These are phyloP conservation scores for Elaeis guineensis DNA, from an alignment of 176 grass and related monocot genomes.

Conservation along the genomic window DNA sequence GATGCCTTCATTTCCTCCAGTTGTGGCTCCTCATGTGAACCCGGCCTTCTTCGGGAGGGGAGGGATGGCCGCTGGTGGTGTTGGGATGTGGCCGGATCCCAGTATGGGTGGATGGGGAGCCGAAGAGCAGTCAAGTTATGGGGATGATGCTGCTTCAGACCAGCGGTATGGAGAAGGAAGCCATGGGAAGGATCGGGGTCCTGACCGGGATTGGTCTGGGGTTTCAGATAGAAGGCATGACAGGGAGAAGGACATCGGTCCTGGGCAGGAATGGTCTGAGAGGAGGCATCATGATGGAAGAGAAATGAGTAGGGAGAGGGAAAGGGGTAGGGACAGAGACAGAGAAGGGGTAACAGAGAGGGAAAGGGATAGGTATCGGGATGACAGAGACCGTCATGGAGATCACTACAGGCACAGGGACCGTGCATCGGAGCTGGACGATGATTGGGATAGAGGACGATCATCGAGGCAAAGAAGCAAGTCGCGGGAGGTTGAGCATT, in stretches of 20 bases:
- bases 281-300: no score
- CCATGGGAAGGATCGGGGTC: constrained; percentile 15
- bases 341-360: background rate
- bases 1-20: constrained; percentile 14
- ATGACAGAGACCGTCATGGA: constrained; percentile 19
- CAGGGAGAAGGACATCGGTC: background rate
- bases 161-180: constrained; percentile 63
- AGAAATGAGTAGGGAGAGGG: no score
- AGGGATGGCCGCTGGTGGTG: constrained; percentile 29
- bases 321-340: constrained; percentile 8
- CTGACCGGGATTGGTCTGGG: background rate
- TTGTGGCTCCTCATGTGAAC: constrained; percentile 35
- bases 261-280: no score
- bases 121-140: constrained; percentile 75
- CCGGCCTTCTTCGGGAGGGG: constrained; percentile 51
- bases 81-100: constrained; percentile 76
- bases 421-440: constrained; percentile 11
- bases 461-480: constrained; percentile 18
- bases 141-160: constrained; percentile 71
- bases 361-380: constrained; percentile 14
- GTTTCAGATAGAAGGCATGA: constrained; percentile 4
- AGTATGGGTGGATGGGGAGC: constrained; percentile 67
- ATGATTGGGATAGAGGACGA: constrained; percentile 24
- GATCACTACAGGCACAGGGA: constrained; percentile 21
- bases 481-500: constrained; percentile 31